phyloP scores from a whole-genome alignment of 164 flowering plant genomes.

The Vitis cinerea region DNA sequence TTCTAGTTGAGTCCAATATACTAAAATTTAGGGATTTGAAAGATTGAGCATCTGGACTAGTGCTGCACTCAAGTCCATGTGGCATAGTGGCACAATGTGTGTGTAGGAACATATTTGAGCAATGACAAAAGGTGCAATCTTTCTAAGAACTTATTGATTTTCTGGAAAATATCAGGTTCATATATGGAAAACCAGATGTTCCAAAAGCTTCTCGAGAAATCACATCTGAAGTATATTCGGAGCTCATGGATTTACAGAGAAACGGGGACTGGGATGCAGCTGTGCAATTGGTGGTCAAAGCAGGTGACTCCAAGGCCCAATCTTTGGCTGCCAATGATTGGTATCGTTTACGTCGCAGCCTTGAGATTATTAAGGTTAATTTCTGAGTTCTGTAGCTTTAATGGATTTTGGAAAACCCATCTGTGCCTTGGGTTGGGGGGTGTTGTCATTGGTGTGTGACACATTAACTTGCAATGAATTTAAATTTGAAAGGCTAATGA shows the following conservation, averaged over 20 bases:
- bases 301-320: conserved; percentile 72
- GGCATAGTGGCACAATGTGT: too few species aligned
- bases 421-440: too few species aligned
- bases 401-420: neutral
- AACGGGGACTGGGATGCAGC: conserved; percentile 85
- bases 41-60: too few species aligned
- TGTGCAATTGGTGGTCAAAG: conserved; percentile 73
- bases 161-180: conserved; percentile 49
- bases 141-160: neutral
- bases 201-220: conserved; percentile 81
- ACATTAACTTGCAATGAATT: too few species aligned
- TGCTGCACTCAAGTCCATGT: too few species aligned
- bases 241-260: conserved; percentile 55
- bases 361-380: conserved; percentile 85
- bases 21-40: too few species aligned
- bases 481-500: too few species aligned
- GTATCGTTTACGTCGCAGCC: conserved; percentile 86
- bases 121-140: too few species aligned
- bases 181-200: conserved; percentile 97
- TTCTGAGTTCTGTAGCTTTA: conserved; percentile 1
- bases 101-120: too few species aligned
- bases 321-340: conserved; percentile 76
- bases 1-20: too few species aligned
- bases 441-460: too few species aligned
- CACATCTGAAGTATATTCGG: conserved; percentile 59